Percentiles rank a stretch among this genome's conserved stretches.
Evolutionary conservation across 805 yeast species (phyloP).

Genomic region (Brettanomyces bruxellensis): DNA sequence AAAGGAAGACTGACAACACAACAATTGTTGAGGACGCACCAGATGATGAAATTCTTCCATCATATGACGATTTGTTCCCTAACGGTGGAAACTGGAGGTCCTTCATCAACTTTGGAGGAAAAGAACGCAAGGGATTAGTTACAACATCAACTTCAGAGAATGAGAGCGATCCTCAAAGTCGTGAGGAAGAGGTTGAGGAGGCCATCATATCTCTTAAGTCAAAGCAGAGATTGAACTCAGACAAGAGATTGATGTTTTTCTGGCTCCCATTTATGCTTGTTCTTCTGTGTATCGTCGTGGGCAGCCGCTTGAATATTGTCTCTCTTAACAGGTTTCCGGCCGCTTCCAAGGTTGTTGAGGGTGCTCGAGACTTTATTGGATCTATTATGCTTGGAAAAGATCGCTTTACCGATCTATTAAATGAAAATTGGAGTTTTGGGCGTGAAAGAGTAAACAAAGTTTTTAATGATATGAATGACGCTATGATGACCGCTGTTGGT

Average conservation of each 20-base stretch:
- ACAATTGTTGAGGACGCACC: constrained; percentile 15
- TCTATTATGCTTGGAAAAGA: constrained; percentile 42
- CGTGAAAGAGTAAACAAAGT: constrained; percentile 24
- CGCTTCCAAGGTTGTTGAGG: constrained; percentile 26
- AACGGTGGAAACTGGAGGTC: constrained; percentile 23
- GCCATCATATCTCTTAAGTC: constrained; percentile 17
- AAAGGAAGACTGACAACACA: constrained; percentile 1
- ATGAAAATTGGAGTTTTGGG: constrained; percentile 25
- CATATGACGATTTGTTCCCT: constrained; percentile 72
- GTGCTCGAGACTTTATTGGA: constrained; percentile 35
- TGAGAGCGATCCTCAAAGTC: background rate
- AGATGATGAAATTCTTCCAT: constrained; percentile 46
- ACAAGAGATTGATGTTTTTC: constrained; percentile 78
- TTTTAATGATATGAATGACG: constrained; percentile 33
- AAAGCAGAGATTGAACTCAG: constrained; percentile 50
- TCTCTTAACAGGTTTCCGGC: constrained; percentile 13
- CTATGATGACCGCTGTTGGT: constrained; percentile 28
- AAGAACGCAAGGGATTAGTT: constrained; percentile 9
- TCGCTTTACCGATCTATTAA: constrained; percentile 23
- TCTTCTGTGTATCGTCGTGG: constrained; percentile 34
- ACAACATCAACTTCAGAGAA: constrained; percentile 1
- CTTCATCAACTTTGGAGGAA: constrained; percentile 21
- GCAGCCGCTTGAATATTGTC: constrained; percentile 19
- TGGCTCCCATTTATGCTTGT: constrained; percentile 77
- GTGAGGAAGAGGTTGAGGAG: constrained; percentile 4